Base-by-base conservation (phyloP, 2,329 filamentous ascomycete species). In the Fusarium fujikuroi region DNA sequence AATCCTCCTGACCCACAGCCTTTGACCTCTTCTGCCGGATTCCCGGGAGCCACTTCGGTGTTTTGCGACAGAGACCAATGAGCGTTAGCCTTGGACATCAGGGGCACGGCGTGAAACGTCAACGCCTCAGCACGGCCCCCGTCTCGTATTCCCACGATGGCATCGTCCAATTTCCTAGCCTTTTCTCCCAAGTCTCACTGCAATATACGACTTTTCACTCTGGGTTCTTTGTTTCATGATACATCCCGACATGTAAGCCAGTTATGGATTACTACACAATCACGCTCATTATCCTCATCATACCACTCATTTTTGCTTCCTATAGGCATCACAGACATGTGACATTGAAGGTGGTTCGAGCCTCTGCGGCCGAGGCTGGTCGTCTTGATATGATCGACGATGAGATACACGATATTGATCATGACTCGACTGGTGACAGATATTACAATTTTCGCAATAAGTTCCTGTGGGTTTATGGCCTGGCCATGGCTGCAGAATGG, bases 351-450 rank as follows among this genome's bases (percentile, higher is more conserved):
- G 23, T 57, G 5, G 30, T 7, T 1, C 37, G 34, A 25, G 25
- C 25, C 19, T 61, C 59, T 16, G 19, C 16, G 7, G 59, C 36
- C 8, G 49, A 61, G n/a, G 3, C 49, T 2, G 9, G 25, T 16
- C 49, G 49, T 11, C 30, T 56, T 10, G 59, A 57, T n/a, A 34
- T 57, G 9, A 61, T 61, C 8, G 59, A 61, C 10, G 49, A 61
- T 21, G 59, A 61, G 49, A 36, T 61, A 9, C 59, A 61, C 1
- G 59, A 61, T 21, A 21, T 61, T 18, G 9, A 37, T 16, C 59
- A 57, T n/a, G 49, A 61, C 1, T 57, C 59, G 0, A 61, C 16
- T 7, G 30, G 36, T 2, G 49, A 57, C 0, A 61, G 59, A 39
- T 57, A 57, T 2, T 61, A 34, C 4, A 57, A 28, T 1, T 61